Evolutionary conservation across 2,329 filamentous ascomycete genomes (phyloP), one percentile per base, ranked within the genome.

Genomic region (Ophiocordyceps polyrhachis-furcata): DNA sequence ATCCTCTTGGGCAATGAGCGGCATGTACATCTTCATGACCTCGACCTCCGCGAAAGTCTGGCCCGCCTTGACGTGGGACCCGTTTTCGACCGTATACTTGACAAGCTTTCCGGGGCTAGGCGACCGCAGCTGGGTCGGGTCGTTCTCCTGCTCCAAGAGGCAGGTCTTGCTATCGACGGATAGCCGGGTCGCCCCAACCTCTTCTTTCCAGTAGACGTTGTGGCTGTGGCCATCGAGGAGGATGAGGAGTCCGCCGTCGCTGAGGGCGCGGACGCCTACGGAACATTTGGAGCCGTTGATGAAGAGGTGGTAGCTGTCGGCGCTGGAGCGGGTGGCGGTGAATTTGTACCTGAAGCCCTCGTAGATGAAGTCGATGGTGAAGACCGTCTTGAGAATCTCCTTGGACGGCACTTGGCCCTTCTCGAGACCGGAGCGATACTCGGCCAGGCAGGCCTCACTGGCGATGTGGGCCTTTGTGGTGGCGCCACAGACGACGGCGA

Each of bases 1-100:
- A 55, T 94, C 91, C 63, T 98, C 91, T 59, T 88, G 82, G 3
- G 91, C 84, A 49, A 98, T 75, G 45, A 98, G 73, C 57, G 91
- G 91, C 91, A 98, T 98, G 74, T 96, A 96, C 91, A 98, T 98
- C 75, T 98, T 98, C 91, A 98, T 98, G 65, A 98, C 91, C 67
- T 98, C 91, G 38, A 98, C 89, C 64, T 98, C 91, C 46, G 91
- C 91, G 58, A 87, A 98, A 31, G 89, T 72, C 63, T 96, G 84
- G 46, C 89, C 89, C 54, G 93, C 86, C 63, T 78, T 81, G 63
- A 98, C 79, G 61, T 98, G 91, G 53, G 87, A 75, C 49, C 91
- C 91, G 57, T 93, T 96, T 63, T 95, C 91, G 2, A 98, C 84
- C 1, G 86, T 83, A 65, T 91, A 98, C 68, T 94, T 95, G 68